Percentiles rank a stretch among this genome's conserved stretches.
Evolutionary conservation across 257 asterid species (phyloP).

Genomic region (Ballota nigra): DNA sequence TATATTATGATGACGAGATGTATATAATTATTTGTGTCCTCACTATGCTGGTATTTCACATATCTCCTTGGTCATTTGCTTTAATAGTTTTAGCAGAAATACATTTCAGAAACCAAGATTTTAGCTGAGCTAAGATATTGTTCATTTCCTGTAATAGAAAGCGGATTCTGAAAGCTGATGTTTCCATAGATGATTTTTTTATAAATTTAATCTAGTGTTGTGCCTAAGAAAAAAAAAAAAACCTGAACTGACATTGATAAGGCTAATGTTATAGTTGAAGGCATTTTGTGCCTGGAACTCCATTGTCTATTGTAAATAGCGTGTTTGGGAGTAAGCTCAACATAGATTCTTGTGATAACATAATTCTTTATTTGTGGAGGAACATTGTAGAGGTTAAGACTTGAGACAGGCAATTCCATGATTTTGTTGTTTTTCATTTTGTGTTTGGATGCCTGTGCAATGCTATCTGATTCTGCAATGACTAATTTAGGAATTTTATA

Average conservation of each 20-base stretch:
- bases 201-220: not conserved
- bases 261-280: not conserved
- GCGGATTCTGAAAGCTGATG: not conserved
- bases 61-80: conserved; percentile 10
- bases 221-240: not conserved
- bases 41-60: not conserved
- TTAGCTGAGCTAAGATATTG: not conserved
- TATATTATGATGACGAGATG: not conserved
- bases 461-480: not conserved
- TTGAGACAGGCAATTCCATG: not conserved
- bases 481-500: not conserved
- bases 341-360: not conserved
- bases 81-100: not conserved
- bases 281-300: not conserved
- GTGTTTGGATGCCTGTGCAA: not conserved
- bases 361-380: not conserved
- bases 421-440: not conserved
- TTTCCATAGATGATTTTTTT: not conserved
- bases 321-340: not conserved
- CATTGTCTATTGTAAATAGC: not conserved
- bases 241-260: not conserved
- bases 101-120: not conserved
- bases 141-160: not conserved
- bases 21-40: not conserved
- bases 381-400: not conserved